Percentiles rank a stretch among this genome's conserved stretches.
Conservation (phyloP, 2,329 filamentous ascomycete genomes). For the Bipolaris sorokiniana region DNA sequence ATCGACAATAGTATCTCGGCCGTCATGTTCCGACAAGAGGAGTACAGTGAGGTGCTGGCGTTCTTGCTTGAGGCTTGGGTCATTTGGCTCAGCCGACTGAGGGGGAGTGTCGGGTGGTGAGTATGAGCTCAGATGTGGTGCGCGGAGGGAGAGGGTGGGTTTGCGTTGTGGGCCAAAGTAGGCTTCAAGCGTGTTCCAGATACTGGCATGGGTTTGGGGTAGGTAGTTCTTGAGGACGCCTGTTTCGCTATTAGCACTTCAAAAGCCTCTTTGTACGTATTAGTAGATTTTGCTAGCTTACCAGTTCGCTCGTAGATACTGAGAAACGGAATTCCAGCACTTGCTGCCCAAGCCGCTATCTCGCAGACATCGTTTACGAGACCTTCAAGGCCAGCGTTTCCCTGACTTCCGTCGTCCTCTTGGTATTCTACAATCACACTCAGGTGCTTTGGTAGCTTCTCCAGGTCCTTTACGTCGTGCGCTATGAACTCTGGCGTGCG, state of each 20-base stretch:
- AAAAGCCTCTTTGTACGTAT: not conserved
- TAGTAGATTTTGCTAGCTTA: constrained; percentile 51
- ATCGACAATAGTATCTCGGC: constrained; percentile 91
- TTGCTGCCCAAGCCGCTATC: constrained; percentile 89
- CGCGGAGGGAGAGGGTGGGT: constrained; percentile 74
- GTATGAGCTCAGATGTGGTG: constrained; percentile 71
- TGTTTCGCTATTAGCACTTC: constrained; percentile 46
- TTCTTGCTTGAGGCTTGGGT: constrained; percentile 39
- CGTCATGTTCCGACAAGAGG: constrained; percentile 85
- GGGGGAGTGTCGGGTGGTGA: constrained; percentile 53
- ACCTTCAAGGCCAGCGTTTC: constrained; percentile 77
- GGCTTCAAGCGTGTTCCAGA: constrained; percentile 78
- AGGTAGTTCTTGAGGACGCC: constrained; percentile 90
- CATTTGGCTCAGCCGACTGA: constrained; percentile 44
- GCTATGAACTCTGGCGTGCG: constrained; percentile 91
- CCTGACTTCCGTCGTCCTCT: constrained; percentile 63
- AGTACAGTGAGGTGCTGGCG: constrained; percentile 66
- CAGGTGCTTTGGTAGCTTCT: constrained; percentile 79
- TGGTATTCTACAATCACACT: constrained; percentile 83
- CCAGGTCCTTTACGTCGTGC: constrained; percentile 78
- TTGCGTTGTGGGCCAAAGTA: constrained; percentile 78
- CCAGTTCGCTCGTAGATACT: constrained; percentile 93
- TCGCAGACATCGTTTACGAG: constrained; percentile 91
- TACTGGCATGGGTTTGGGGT: constrained; percentile 78
- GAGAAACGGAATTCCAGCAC: constrained; percentile 83